Evolutionary conservation across 2,329 filamentous ascomycete species (phyloP), one percentile per base, ranked within the genome.

Genomic region (Pseudogymnoascus sp.): DNA sequence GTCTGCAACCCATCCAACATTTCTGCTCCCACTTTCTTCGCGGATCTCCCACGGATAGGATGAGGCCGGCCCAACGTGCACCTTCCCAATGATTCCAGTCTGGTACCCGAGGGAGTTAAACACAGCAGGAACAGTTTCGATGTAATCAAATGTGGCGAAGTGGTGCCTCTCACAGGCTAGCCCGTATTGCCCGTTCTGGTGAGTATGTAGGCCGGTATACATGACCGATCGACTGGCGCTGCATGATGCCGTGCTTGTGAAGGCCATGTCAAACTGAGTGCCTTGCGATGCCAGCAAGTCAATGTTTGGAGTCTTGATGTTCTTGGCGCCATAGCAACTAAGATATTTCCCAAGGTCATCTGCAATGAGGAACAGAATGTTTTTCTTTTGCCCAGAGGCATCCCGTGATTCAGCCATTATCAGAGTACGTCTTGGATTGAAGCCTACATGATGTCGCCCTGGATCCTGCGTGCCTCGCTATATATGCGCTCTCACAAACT

Each of bases 181-280:
- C 0, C 79, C 80, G 59, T 81, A 81, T 64, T 79, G 75, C 1
- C 79, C 79, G 60, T 78, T 81, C 62, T 82, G 68, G 62, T 79
- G 79, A 0, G 78, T 80, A 61, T 82, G 79, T 0, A 80, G 71
- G 3, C 80, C 79, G 0, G 79, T 81, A 67, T 81, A 82, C 19
- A 82, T 76, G 14, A 76, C 75, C 0, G 78, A 77, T 5, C 79
- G 75, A 65, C 76, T 80, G 33, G 75, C 77, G 62, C 77, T 80
- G 69, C 80, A 82, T 0, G 79, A 82, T 0, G 80, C 79, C 2
- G 78, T 80, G 65, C 74, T 78, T 10, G 76, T 74, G 65, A 79
- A 80, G 14, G 75, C 77, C 12, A 71, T 68, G n/a, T 71, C 69
- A 65, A 80, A 81, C 1, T 64, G 64, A 0, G 72, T 73, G 16